Percentiles rank a stretch among this genome's conserved stretches.
Conservation (phyloP, 352 stramenopile species). For the Globisporangium carolinianum region DNA sequence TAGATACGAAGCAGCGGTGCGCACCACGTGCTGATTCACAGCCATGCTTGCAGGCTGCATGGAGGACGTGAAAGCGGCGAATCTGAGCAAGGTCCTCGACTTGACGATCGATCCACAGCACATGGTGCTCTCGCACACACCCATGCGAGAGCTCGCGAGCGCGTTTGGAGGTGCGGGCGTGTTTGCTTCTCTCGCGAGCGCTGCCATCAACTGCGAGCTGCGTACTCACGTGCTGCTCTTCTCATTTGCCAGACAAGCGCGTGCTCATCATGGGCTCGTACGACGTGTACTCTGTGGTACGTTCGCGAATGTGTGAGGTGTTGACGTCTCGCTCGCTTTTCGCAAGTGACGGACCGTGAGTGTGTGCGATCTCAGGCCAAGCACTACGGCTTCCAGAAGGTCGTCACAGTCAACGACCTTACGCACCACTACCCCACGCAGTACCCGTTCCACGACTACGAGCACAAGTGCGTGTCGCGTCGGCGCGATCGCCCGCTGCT, state of each 20-base stretch:
- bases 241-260: constrained; percentile 35
- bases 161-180: constrained; percentile 39
- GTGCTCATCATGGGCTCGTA: constrained; percentile 86
- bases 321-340: too few species aligned
- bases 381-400: constrained; percentile 81
- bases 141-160: constrained; percentile 73
- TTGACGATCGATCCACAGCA: constrained; percentile 60
- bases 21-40: neutral
- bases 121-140: constrained; percentile 86
- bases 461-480: constrained; percentile 37
- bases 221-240: neutral
- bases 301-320: neutral
- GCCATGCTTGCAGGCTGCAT: constrained; percentile 42
- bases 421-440: constrained; percentile 60
- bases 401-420: constrained; percentile 69
- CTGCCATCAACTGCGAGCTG: neutral
- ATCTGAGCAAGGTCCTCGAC: constrained; percentile 54
- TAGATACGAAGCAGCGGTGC: neutral
- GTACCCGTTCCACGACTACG: constrained; percentile 76
- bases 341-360: neutral
- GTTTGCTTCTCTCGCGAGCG: neutral
- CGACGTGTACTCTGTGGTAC: constrained; percentile 73
- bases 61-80: constrained; percentile 78
- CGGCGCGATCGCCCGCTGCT: too few species aligned
- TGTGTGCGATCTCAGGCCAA: constrained; percentile 17